A percentile compares a stretch with the other conserved stretches of the same genome.
phyloP scores from a whole-genome alignment of 2,329 filamentous ascomycete species.

The Beauveria bassiana region DNA sequence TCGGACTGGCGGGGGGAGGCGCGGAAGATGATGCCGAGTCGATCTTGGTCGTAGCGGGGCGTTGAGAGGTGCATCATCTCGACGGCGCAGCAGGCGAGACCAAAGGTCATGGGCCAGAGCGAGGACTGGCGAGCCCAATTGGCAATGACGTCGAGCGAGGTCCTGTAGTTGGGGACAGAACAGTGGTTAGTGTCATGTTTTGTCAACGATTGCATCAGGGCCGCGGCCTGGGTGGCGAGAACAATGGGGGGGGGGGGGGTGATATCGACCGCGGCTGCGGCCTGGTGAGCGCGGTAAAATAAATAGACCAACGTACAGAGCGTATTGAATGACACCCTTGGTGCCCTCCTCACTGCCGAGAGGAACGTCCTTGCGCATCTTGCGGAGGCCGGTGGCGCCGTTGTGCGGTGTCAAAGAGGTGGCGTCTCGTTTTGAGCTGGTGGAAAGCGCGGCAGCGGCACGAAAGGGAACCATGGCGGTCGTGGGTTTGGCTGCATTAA shows the following conservation, averaged over 20 bases:
- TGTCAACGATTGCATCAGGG: neutral
- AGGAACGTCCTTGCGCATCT: constrained; percentile 62
- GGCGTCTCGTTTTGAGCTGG: constrained; percentile 58
- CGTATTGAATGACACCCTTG: constrained; percentile 77
- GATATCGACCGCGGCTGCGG: neutral
- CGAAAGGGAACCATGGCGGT: constrained; percentile 56
- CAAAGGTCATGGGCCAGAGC: constrained; percentile 84
- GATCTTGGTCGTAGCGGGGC: constrained; percentile 82
- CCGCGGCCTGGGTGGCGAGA: neutral
- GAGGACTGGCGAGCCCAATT: constrained; percentile 83
- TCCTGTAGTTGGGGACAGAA: constrained; percentile 37
- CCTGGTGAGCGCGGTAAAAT: neutral
- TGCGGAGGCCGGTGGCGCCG: constrained; percentile 44
- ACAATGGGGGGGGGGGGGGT: neutral
- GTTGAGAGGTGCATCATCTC: constrained; percentile 92
- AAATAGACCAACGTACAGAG: constrained; percentile 55
- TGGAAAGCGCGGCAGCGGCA: constrained; percentile 55
- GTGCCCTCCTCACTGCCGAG: constrained; percentile 71
- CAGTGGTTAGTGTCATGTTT: neutral
- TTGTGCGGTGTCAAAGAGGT: constrained; percentile 46
- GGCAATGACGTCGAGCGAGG: constrained; percentile 68
- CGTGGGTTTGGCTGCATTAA: constrained; percentile 54
- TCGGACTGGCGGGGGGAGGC: constrained; percentile 82
- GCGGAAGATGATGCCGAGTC: constrained; percentile 83
- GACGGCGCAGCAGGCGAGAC: constrained; percentile 79